Base-by-base conservation (phyloP, 306 rosid genomes). In the Sindora glabra region DNA sequence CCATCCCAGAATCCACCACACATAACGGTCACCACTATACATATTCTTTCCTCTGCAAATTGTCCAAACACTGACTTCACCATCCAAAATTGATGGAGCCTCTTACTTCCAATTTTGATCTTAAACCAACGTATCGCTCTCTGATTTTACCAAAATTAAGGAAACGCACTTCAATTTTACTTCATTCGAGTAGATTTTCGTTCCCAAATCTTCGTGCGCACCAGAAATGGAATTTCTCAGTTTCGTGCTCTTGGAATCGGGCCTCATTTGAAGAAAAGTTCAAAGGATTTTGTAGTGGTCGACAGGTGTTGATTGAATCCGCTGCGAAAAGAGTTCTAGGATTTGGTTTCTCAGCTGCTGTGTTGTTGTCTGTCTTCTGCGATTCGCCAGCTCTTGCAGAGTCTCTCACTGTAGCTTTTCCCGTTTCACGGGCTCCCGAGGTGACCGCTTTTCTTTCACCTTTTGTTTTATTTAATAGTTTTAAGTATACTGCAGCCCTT, bases 371-470 rank as follows among this genome's bases (percentile, higher is more conserved):
- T 4, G 60, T 88, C 29, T 83, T 73, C 19, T 73, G 75, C 12
- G 69, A 80, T 22, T 60, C 91, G 16, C 85, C 89, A 1, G 83
- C 85, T 60, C 65, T 83, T 1, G 86, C 96, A 2, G 95, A 92
- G 77, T 92, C 98, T 8, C 92, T 92, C 25, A 88, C 98, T 3
- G 88, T 92, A 13, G 96, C 96, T 59, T 92, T 92, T 62, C 98
- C 98, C 2, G 90, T 80, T 64, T 92, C 98, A 18, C 94, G 96
- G 8, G 87, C 92, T 36, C 90, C 76, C 18, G 95, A 92, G 90
- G 98, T 92, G 65, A 47, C 41, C 12, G 23, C 17, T 13, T 26
- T 24, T 22, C 16, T 24, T 10, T 38, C 9, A 27, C 17, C 33
- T 2, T 16, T 22, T 42, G 30, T 0, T 25, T 30, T 18, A 14